Conservation (phyloP, 2,329 filamentous ascomycete species). For the Colletotrichum truncatum region DNA sequence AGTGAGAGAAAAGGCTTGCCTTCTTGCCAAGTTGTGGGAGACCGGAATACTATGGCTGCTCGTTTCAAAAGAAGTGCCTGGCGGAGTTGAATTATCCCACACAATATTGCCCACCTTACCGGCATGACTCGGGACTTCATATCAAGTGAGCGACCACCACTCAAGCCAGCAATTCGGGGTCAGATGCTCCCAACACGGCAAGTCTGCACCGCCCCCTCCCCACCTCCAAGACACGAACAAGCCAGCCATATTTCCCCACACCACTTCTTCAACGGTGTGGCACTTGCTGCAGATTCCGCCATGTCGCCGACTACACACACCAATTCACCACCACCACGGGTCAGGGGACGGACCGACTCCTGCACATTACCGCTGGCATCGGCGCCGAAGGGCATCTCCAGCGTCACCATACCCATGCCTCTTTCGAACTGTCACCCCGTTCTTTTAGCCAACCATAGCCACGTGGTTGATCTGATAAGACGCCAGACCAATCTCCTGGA, state of each 20-base stretch:
- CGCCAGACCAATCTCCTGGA: not conserved
- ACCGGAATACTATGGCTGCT: not conserved
- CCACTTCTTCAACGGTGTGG: not conserved
- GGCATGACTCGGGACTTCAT: not conserved
- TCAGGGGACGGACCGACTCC: slow-evolving; percentile 21
- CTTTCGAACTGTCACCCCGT: slow-evolving; percentile 6
- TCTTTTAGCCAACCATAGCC: not conserved
- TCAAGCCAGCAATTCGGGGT: not conserved
- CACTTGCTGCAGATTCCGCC: not conserved
- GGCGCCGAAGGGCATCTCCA: slow-evolving; percentile 20
- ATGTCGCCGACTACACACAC: not conserved
- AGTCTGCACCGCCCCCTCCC: not conserved
- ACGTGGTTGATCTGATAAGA: slow-evolving; percentile 21
- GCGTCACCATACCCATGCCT: not conserved
- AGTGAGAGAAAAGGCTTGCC: not conserved
- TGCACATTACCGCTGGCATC: slow-evolving; percentile 12
- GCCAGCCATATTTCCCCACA: not conserved
- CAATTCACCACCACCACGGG: slow-evolving; percentile 4
- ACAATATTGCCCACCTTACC: not conserved
- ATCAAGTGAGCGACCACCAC: slow-evolving; percentile 25
- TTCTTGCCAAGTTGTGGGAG: slow-evolving; percentile 8
- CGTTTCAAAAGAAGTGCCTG: not conserved
- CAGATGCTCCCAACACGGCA: not conserved
- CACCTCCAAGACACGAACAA: not conserved
- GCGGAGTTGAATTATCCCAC: not conserved